These are phyloP conservation scores for Neopestalotiopsis clavispora DNA, from an alignment of 2,329 filamentous ascomycete species.

Conservation along the genomic window DNA sequence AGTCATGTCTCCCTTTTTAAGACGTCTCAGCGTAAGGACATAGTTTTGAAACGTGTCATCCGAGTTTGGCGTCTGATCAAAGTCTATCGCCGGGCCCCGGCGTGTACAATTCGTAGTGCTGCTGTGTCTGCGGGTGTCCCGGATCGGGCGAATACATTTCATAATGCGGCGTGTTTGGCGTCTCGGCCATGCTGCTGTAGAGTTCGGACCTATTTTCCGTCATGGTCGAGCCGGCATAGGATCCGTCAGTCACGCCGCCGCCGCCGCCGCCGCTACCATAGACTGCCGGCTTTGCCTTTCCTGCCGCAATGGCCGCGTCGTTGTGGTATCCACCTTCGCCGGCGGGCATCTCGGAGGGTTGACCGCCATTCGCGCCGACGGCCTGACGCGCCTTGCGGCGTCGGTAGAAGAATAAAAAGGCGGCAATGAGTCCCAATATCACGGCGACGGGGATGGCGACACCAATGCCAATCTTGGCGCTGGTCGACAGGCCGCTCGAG, in stretches of 20 bases:
- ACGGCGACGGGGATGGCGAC: constrained; percentile 2
- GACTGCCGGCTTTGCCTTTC: background rate
- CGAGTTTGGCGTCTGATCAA: background rate
- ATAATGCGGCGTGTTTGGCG: background rate
- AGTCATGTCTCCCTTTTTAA: too few relatives aligned
- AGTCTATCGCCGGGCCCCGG: background rate
- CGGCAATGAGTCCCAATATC: background rate
- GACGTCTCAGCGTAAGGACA: too few relatives aligned
- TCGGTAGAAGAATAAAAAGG: background rate
- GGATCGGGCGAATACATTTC: background rate
- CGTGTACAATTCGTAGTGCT: background rate
- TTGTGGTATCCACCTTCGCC: background rate
- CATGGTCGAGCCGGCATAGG: background rate
- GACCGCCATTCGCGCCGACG: background rate
- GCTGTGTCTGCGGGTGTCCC: background rate
- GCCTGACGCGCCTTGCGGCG: background rate
- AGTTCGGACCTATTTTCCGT: background rate
- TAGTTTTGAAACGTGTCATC: too few relatives aligned
- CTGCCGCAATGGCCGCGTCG: background rate
- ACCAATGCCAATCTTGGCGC: background rate
- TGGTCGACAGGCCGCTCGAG: background rate
- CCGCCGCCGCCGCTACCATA: background rate
- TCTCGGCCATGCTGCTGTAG: background rate
- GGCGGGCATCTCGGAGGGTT: background rate
- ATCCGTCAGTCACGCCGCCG: background rate